Conservation (phyloP, 1,284 basidiomycete species). For the Cryptococcus sp. region DNA sequence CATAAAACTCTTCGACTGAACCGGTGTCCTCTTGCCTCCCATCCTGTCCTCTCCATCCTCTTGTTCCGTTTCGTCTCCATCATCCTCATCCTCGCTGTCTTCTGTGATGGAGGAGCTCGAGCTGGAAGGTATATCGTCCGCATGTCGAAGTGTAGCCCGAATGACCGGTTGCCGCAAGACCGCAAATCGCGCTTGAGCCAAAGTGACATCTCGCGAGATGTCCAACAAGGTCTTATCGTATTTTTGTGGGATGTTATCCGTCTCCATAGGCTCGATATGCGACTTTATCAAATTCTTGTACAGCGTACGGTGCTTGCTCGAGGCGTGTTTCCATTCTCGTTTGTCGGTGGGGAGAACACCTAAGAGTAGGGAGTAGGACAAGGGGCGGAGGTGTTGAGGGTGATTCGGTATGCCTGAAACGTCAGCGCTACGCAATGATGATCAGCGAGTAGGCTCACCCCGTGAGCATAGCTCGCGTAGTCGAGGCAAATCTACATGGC, state of each 20-base stretch:
- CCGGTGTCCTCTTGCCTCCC: too few species aligned
- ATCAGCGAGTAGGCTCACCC: conserved; percentile 19
- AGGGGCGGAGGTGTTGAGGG: conserved; percentile 40
- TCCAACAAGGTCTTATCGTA: not conserved
- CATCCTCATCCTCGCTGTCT: too few species aligned
- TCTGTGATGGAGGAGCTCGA: not conserved
- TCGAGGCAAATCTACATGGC: conserved; percentile 28
- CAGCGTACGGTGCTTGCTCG: conserved; percentile 14
- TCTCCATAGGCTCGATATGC: not conserved
- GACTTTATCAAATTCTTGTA: conserved; percentile 27
- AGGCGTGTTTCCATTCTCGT: conserved; percentile 29
- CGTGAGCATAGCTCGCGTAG: conserved; percentile 36
- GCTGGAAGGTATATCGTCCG: not conserved
- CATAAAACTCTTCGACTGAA: not conserved
- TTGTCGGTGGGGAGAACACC: conserved; percentile 34
- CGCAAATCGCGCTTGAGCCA: not conserved
- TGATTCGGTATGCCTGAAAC: conserved; percentile 41
- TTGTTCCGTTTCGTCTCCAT: too few species aligned
- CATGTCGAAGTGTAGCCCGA: too few species aligned
- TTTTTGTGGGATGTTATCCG: too few species aligned
- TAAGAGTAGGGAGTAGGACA: conserved; percentile 41
- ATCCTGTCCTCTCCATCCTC: too few species aligned
- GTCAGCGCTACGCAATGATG: not conserved
- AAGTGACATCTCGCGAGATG: not conserved
- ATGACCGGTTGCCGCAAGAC: not conserved